Conservation (phyloP, 108 stramenopile genomes). For the Nitzschia sp. region DNA sequence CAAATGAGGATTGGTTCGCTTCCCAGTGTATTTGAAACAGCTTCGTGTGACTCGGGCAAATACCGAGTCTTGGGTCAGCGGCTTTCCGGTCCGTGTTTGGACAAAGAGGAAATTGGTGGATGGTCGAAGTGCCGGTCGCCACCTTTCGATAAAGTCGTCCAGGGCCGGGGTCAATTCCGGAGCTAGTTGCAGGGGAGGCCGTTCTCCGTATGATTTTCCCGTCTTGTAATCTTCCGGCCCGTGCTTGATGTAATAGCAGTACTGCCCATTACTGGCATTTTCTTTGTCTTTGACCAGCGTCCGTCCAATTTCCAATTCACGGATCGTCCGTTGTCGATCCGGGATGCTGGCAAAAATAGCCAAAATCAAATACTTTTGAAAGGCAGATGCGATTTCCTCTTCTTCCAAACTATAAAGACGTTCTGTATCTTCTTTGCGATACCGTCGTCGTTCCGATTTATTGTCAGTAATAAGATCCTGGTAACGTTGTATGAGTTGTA, state of each 20-base stretch:
- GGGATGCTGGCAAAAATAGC: conserved; percentile 80
- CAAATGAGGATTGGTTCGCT: conserved; percentile 82
- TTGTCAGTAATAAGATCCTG: background rate
- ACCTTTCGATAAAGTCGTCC: conserved; percentile 68
- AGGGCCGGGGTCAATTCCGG: conserved; percentile 61
- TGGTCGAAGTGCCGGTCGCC: conserved; percentile 68
- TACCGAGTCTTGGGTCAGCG: conserved; percentile 68
- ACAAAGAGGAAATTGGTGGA: conserved; percentile 55
- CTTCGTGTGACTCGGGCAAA: conserved; percentile 70
- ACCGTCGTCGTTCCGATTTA: background rate
- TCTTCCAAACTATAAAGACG: conserved; percentile 29
- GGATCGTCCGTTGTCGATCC: conserved; percentile 83
- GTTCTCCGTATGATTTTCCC: conserved; percentile 80
- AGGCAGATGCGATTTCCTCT: conserved; percentile 55
- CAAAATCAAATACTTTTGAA: conserved; percentile 74
- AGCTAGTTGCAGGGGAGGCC: conserved; percentile 66
- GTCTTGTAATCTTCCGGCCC: conserved; percentile 85
- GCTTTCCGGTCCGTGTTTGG: conserved; percentile 72
- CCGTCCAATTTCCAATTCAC: conserved; percentile 76
- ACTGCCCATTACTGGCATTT: too few species aligned
- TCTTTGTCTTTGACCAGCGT: conserved; percentile 52
- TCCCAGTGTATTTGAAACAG: conserved; percentile 78
- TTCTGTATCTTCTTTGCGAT: conserved; percentile 9
- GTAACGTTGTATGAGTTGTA: conserved; percentile 35
- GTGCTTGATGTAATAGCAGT: conserved; percentile 68